Evolutionary conservation across 345 rosid species (phyloP).

Genomic region (Durio zibethinus): DNA sequence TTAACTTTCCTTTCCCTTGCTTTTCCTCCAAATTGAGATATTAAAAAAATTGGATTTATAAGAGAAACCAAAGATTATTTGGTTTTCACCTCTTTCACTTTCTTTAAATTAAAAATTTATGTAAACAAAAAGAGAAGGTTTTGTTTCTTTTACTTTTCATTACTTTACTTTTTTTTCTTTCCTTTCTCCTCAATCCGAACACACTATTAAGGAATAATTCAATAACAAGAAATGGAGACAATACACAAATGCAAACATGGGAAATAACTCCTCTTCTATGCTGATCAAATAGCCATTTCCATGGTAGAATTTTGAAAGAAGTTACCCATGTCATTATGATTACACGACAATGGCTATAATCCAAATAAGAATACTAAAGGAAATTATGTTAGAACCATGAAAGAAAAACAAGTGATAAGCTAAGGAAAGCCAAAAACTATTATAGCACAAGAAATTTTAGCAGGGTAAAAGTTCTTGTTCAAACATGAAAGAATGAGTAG

Average conservation of each 20-base stretch:
- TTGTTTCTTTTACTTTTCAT: too few species aligned
- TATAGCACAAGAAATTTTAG: background rate
- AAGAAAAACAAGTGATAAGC: background rate
- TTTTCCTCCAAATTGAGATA: too few species aligned
- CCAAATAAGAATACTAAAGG: background rate
- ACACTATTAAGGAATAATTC: too few species aligned
- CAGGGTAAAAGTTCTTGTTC: background rate
- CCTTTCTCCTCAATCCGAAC: too few species aligned
- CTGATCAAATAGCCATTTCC: background rate
- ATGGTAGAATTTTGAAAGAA: background rate
- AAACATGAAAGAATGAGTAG: background rate
- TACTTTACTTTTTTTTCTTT: too few species aligned
- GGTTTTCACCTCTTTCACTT: too few species aligned
- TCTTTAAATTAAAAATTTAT: too few species aligned
- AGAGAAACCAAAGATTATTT: too few species aligned
- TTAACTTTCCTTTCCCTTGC: too few species aligned
- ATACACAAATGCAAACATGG: background rate
- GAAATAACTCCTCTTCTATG: background rate
- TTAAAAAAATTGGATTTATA: too few species aligned
- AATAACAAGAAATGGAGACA: background rate
- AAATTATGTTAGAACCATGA: background rate
- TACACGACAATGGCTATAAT: background rate
- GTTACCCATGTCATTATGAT: background rate
- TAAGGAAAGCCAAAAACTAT: background rate
- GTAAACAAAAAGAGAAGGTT: too few species aligned